Conservation (phyloP, 768 basidiomycete species). For the Psilocybe tampanensis region DNA sequence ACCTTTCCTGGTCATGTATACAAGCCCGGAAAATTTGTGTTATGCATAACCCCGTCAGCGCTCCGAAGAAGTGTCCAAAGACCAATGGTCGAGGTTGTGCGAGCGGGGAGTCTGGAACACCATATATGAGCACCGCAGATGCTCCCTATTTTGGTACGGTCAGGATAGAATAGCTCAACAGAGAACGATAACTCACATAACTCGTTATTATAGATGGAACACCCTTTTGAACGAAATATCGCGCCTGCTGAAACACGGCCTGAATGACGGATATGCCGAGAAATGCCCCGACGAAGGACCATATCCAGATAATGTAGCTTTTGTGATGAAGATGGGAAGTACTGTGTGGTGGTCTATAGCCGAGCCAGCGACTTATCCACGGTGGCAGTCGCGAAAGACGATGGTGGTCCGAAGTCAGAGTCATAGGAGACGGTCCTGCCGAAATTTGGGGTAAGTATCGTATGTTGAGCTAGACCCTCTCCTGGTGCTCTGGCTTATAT, state of each 20-base stretch:
- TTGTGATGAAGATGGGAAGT: too few relatives aligned
- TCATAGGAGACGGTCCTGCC: too few relatives aligned
- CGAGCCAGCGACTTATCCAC: too few relatives aligned
- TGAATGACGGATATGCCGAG: constrained; percentile 51
- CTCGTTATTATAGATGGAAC: constrained; percentile 51
- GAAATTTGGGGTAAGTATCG: too few relatives aligned
- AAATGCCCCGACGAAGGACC: constrained; percentile 58
- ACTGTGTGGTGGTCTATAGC: too few relatives aligned
- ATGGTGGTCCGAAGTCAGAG: too few relatives aligned
- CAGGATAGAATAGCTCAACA: too few relatives aligned
- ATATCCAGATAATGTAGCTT: constrained; percentile 44
- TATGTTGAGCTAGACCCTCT: too few relatives aligned
- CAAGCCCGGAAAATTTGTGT: constrained; percentile 49
- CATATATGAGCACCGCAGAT: too few relatives aligned
- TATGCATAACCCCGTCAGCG: constrained; percentile 49
- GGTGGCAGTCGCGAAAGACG: too few relatives aligned
- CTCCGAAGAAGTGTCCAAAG: constrained; percentile 54
- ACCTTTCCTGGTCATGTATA: constrained; percentile 43
- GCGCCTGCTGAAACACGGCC: constrained; percentile 47
- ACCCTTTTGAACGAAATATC: constrained; percentile 46
- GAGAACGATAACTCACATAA: constrained; percentile 15
- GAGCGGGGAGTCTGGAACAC: constrained; percentile 4
- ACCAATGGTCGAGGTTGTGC: constrained; percentile 55
- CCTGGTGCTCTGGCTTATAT: too few relatives aligned
- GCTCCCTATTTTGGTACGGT: too few relatives aligned